Evolutionary conservation across 2,329 filamentous ascomycete genomes (phyloP), one percentile per base, ranked within the genome.

Genomic region (Sarocladium kiliense): DNA sequence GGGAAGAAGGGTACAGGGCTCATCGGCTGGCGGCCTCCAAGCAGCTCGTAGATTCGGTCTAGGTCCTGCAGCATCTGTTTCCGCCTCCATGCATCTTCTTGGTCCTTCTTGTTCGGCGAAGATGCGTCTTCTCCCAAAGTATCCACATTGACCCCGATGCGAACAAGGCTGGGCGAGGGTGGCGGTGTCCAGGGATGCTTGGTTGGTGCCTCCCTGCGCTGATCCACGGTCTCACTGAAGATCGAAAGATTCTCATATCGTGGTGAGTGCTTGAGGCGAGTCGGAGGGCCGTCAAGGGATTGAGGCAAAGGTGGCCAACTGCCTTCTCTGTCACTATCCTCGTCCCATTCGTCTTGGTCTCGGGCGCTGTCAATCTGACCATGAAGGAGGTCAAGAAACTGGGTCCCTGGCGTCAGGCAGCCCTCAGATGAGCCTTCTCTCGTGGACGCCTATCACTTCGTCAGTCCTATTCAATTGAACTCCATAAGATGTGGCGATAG

Each of bases 1-100:
- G 82, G 76, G 27, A 77, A 72, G 2, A 81, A 63, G 39, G 73
- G 70, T 23, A 57, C 59, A 6, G 64, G 55, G 23, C 25, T 10
- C 58, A 53, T 9, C 3, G 19, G 12, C 10, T 37, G 30, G 6
- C 19, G 27, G 14, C 21, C 14, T 16, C n/a, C 30, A 4, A 39
- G 32, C 4, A 53, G 9, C 18, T 36, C 49, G 21, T 53, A 36
- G 12, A 53, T 26, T 19, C 32, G 27, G 18, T 53, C 49, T 47
- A 27, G 61, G 55, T 2, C 49, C 55, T 41, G 36, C 53, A 25
- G 54, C 32, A 23, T 45, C 55, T 12, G 53, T n/a, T n/a, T 54
- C 51, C 10, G 36, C 37, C 9, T 26, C 51, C 9, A 23, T 4
- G 49, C 19, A 16, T 55, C 23, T 5, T 32, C 16, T 11, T n/a